Evolutionary conservation across 306 rosid genomes (phyloP), one percentile per base, ranked within the genome.

Genomic region (Malus domestica): DNA sequence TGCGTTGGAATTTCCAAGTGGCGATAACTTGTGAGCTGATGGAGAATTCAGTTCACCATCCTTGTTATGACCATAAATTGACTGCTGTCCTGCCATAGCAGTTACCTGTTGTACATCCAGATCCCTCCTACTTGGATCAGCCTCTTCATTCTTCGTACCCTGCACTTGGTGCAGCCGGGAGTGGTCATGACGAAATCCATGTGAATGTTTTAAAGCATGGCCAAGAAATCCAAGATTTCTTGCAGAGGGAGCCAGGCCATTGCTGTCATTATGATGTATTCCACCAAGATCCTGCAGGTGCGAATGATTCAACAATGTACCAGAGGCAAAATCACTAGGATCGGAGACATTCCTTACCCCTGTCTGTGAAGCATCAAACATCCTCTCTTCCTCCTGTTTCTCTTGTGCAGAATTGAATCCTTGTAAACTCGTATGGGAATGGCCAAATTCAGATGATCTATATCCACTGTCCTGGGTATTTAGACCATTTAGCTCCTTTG

Each of bases 241-340:
- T 35, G 68, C 79, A 64, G 78, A 74, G 59, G 81, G 63, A 20
- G 80, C 64, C 55, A 52, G 63, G n/a, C 68, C 55, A 74, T 77
- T 74, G 68, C 67, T 72, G 72, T 77, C 74, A 38, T 51, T 68
- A n/a, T 25, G 29, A 38, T 76, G 78, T 58, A 77, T 30, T 67
- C 84, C 70, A 77, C 59, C 66, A 71, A 80, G 78, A 60, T 71
- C 81, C 68, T 79, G 88, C 55, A 79, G 87, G 33, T 73, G 76
- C 16, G 83, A 68, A 74, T 64, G 76, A 79, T 55, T 76, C 69
- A 64, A 68, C 33, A 68, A 54, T 55, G 85, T 74, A 65, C 83
- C 69, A 77, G 81, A 75, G 70, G 81, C n/a, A 66, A 77, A 74
- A 63, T 75, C 71, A 78, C 69, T 76, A 80, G 79, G 61, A 82